Evolutionary conservation across 1,284 basidiomycete species (phyloP), one percentile per base, ranked within the genome.

Genomic region (Phenoliferia sp.): DNA sequence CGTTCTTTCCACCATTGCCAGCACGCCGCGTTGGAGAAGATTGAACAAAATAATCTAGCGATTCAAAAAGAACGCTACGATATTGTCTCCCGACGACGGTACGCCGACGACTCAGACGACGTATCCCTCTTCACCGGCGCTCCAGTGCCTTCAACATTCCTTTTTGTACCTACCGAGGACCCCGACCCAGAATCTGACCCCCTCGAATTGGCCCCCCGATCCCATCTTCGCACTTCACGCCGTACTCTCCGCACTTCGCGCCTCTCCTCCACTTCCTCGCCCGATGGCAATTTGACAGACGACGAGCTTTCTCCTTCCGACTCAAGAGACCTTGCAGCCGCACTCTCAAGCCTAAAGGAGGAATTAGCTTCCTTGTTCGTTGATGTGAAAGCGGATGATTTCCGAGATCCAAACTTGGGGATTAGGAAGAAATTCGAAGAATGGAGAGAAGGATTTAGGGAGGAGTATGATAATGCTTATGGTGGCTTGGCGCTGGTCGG

Each of bases 341-440:
- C 94, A 0, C 79, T 89, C 52, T 75, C 82, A 32, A 83, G 83
- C 6, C 81, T 95, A 2, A 74, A 80, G 10, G 77, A 78, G 4
- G 83, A 85, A 26, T 85, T 83, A 12, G 81, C 83, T 63, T 83
- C 83, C 22, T 81, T 97, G 34, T 83, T 88, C 17, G 76, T 78
- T 5, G 94, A 97, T 79, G 93, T 97, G n/a, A 84, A 84, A 67
- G 90, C 90, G 17, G 85, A 87, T 61, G 93, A 94, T 73, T 96
- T 95, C 79, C 82, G 83, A 59, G 87, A 95, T 77, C 92, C 94
- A 0, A 83, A 83, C n/a, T 82, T 85, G 63, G 93, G 91, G 0
- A 77, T 90, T 17, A 83, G 81, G 3, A 81, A 82, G 69, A 84
- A 89, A 79, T 97, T 95, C 80, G 85, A 84, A 10, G 84, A 85